phyloP scores from a whole-genome alignment of 768 basidiomycete genomes.

The Lentinula guzmanii region DNA sequence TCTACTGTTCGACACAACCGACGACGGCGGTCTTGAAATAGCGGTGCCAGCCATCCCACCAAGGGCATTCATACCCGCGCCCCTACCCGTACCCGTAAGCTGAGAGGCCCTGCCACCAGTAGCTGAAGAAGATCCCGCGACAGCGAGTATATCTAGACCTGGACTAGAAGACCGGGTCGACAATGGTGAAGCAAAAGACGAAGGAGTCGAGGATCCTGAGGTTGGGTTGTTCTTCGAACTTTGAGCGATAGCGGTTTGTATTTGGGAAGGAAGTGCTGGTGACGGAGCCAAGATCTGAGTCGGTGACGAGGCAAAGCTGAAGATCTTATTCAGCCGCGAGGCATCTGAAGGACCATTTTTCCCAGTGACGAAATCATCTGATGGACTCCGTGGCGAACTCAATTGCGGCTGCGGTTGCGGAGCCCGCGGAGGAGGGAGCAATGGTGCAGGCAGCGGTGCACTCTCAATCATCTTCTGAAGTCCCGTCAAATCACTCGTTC shows the following conservation, averaged over 20 bases:
- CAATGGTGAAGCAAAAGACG: background rate
- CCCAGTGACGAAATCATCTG: background rate
- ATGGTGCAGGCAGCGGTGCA: conserved; percentile 40
- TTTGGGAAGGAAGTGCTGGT: background rate
- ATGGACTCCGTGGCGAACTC: background rate
- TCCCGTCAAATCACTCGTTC: conserved; percentile 21
- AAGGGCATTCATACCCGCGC: background rate
- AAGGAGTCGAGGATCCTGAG: background rate
- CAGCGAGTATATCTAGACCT: background rate
- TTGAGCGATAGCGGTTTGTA: background rate
- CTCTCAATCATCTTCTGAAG: conserved; percentile 38
- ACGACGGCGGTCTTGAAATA: background rate
- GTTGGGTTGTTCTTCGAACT: background rate
- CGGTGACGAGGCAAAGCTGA: background rate
- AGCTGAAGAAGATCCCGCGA: background rate
- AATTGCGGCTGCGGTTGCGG: conserved; percentile 11
- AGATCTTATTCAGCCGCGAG: background rate
- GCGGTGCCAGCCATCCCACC: background rate
- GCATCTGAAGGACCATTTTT: background rate
- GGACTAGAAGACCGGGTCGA: background rate
- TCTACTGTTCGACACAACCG: background rate
- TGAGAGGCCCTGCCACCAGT: background rate
- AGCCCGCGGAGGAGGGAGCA: conserved; percentile 26
- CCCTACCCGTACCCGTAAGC: background rate
- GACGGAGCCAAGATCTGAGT: background rate